Evolutionary conservation across 2,329 filamentous ascomycete species (phyloP).

Genomic region (Fusarium hainanense): DNA sequence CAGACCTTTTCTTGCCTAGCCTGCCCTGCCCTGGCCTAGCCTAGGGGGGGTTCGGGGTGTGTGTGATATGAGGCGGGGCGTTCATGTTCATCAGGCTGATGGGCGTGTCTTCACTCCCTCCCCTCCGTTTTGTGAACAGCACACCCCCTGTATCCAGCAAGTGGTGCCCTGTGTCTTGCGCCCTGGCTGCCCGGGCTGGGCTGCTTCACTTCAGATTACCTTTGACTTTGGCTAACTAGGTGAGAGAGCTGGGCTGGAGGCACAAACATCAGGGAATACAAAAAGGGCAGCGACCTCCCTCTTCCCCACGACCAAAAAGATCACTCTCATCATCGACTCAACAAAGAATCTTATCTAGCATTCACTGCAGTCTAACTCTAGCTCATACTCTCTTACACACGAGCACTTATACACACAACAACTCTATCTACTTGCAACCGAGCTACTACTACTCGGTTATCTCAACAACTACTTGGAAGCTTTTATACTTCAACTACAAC

Average conservation of each 20-base stretch:
- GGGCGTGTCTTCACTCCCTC: slow-evolving; percentile 30
- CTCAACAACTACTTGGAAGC: slow-evolving; percentile 25
- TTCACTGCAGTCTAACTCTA: slow-evolving; percentile 28
- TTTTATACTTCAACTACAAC: slow-evolving; percentile 27
- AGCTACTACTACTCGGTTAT: slow-evolving; percentile 39
- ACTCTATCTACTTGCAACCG: slow-evolving; percentile 35
- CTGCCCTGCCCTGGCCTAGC: not conserved
- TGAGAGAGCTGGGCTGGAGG: slow-evolving; percentile 38
- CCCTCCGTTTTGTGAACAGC: not conserved
- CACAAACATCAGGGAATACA: slow-evolving; percentile 50
- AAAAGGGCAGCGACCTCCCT: slow-evolving; percentile 48
- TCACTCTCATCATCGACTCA: slow-evolving; percentile 43
- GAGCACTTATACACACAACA: slow-evolving; percentile 26
- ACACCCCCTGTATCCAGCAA: slow-evolving; percentile 33
- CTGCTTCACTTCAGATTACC: slow-evolving; percentile 50
- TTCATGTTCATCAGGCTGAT: slow-evolving; percentile 25
- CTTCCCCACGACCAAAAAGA: slow-evolving; percentile 35
- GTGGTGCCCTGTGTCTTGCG: slow-evolving; percentile 45
- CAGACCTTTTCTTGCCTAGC: slow-evolving; percentile 7
- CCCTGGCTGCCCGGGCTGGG: slow-evolving; percentile 44
- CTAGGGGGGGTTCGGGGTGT: slow-evolving; percentile 4
- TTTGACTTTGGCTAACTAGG: slow-evolving; percentile 43
- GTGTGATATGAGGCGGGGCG: slow-evolving; percentile 13
- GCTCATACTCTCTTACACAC: slow-evolving; percentile 16
- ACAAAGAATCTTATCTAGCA: slow-evolving; percentile 30